Conservation (phyloP, 2,329 filamentous ascomycete genomes). For the Fusarium pininemorale region DNA sequence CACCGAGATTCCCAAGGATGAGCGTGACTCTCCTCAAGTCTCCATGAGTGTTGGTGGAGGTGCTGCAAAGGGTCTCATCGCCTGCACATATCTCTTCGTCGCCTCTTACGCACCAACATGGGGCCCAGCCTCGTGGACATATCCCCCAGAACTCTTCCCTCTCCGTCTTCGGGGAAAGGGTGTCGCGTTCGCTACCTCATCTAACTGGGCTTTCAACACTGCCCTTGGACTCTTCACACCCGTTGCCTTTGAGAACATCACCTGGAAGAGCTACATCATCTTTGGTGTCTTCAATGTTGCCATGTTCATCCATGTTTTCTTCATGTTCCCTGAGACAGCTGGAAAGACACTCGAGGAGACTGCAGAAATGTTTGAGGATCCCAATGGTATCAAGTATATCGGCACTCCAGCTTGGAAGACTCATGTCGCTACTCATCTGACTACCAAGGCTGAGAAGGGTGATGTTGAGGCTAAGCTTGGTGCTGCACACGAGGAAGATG, state of each 20-base stretch:
- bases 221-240: conserved; percentile 49
- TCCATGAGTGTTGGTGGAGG: conserved; percentile 59
- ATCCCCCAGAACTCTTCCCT: conserved; percentile 66
- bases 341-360: conserved; percentile 68
- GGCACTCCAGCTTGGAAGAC: conserved; percentile 40
- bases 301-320: conserved; percentile 46
- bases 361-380: conserved; percentile 53
- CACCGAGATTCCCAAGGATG: conserved; percentile 51
- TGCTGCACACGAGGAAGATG: conserved; percentile 1
- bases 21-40: conserved; percentile 55
- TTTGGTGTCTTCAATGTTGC: conserved; percentile 36
- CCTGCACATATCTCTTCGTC: conserved; percentile 72
- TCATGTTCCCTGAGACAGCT: conserved; percentile 59
- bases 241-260: conserved; percentile 40
- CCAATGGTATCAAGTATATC: conserved; percentile 27
- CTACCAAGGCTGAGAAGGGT: conserved; percentile 24
- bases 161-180: conserved; percentile 60
- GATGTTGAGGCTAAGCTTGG: conserved; percentile 36
- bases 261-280: conserved; percentile 33
- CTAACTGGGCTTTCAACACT: conserved; percentile 54
- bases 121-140: conserved; percentile 62
- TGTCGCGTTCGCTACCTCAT: conserved; percentile 59
- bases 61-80: conserved; percentile 70
- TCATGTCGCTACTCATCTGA: conserved; percentile 1
- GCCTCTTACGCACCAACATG: conserved; percentile 57